Percentiles rank a stretch among this genome's conserved stretches.
Evolutionary conservation across 441 rosid genomes (phyloP).

Genomic region (Sinapis alba): DNA sequence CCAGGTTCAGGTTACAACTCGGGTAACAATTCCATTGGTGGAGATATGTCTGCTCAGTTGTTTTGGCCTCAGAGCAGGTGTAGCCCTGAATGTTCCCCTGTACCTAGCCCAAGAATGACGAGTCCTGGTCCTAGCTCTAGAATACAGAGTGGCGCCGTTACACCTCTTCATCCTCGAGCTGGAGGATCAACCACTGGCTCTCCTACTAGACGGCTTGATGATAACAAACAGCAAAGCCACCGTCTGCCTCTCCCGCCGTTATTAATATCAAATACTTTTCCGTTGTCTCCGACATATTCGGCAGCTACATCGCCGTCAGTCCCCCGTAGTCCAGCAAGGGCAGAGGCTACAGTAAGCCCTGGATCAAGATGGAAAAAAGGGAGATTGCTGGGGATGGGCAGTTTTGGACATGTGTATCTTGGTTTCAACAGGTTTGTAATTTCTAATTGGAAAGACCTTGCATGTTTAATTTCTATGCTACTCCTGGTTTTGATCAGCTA

Average conservation of each 20-base stretch:
- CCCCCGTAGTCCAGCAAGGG: slow-evolving; percentile 82
- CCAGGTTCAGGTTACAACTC: slow-evolving; percentile 96
- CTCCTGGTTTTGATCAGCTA: slow-evolving; percentile 24
- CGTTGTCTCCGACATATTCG: slow-evolving; percentile 74
- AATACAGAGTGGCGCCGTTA: slow-evolving; percentile 90
- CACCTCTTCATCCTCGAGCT: slow-evolving; percentile 84
- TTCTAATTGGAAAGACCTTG: neutral
- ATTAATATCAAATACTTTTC: slow-evolving; percentile 63
- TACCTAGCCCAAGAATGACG: slow-evolving; percentile 93
- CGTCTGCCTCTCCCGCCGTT: slow-evolving; percentile 85
- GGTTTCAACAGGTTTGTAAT: slow-evolving; percentile 81
- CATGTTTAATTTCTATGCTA: slow-evolving; percentile 13
- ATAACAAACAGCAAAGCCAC: slow-evolving; percentile 73
- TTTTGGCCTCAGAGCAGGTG: slow-evolving; percentile 93
- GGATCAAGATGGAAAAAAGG: slow-evolving; percentile 92
- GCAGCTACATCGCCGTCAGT: slow-evolving; percentile 82
- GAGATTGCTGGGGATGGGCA: slow-evolving; percentile 77
- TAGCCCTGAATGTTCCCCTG: slow-evolving; percentile 97
- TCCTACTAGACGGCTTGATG: slow-evolving; percentile 66
- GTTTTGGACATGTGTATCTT: slow-evolving; percentile 87
- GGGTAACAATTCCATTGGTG: slow-evolving; percentile 92
- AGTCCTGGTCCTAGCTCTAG: slow-evolving; percentile 96
- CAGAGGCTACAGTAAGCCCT: slow-evolving; percentile 72
- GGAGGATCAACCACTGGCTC: slow-evolving; percentile 67
- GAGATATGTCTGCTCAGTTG: slow-evolving; percentile 84